phyloP scores from a whole-genome alignment of 2,329 filamentous ascomycete genomes.

The Zymoseptoria crescenta region DNA sequence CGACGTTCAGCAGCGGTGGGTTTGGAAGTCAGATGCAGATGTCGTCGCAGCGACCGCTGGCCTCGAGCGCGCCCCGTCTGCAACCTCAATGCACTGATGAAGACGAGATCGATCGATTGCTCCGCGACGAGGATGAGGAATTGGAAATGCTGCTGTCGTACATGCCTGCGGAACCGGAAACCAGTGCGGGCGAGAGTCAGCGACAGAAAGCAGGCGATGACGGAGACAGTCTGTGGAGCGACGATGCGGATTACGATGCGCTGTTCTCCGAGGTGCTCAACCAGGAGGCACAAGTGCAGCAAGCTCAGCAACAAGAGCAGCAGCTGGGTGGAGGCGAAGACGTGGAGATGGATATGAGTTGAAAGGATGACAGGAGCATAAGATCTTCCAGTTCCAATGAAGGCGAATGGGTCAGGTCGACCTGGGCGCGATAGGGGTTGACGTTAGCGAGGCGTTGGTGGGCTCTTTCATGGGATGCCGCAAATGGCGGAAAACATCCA shows the following conservation, averaged over 20 bases:
- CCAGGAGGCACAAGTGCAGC: conserved; percentile 30
- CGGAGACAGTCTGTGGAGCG: conserved; percentile 40
- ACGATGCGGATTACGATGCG: conserved; percentile 54
- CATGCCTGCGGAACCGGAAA: conserved; percentile 29
- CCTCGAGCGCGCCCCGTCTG: neutral
- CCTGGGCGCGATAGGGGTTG: neutral
- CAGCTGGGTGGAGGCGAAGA: conserved; percentile 20
- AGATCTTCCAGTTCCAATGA: neutral
- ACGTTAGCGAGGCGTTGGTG: conserved; percentile 24
- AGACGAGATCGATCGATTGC: conserved; percentile 33
- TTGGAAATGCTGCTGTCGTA: conserved; percentile 38
- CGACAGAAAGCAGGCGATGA: conserved; percentile 1
- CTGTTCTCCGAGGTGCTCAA: conserved; percentile 59
- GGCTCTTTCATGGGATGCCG: neutral
- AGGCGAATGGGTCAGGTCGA: no score
- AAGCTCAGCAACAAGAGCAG: neutral
- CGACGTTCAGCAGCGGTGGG: neutral
- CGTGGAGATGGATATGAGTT: conserved; percentile 30
- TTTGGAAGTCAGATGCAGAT: conserved; percentile 1
- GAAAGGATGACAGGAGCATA: neutral
- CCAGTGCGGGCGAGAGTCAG: conserved; percentile 7
- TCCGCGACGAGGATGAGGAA: conserved; percentile 38
- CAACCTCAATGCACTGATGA: conserved; percentile 11
- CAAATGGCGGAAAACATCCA: no score
- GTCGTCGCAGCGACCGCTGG: neutral